Evolutionary conservation across 1,284 basidiomycete genomes (phyloP).

Genomic region (Fomitopsis schrenkii): DNA sequence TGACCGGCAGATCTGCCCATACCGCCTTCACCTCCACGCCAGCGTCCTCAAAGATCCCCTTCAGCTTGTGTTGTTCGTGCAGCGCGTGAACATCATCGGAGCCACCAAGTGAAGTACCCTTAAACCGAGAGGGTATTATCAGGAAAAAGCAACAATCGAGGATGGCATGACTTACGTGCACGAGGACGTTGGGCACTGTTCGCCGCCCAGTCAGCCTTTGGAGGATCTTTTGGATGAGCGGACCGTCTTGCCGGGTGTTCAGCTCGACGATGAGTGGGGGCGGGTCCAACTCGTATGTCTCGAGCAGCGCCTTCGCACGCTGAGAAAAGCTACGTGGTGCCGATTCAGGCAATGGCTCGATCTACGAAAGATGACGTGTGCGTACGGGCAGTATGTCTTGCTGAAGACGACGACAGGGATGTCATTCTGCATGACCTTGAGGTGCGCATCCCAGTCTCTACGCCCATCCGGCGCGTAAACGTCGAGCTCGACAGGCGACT

Average conservation of each 20-base stretch:
- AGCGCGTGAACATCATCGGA: slow-evolving; percentile 58
- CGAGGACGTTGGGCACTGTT: slow-evolving; percentile 75
- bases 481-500: slow-evolving; percentile 40
- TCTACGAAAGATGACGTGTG: neutral
- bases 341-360: neutral
- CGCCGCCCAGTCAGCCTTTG: slow-evolving; percentile 58
- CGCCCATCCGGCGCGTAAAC: slow-evolving; percentile 45
- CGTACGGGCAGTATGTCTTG: slow-evolving; percentile 76
- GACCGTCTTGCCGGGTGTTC: slow-evolving; percentile 65
- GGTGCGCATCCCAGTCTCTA: slow-evolving; percentile 46
- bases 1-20: neutral
- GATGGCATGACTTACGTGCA: slow-evolving; percentile 27
- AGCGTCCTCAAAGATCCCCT: slow-evolving; percentile 38
- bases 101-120: slow-evolving; percentile 68
- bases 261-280: slow-evolving; percentile 72
- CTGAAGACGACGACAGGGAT: slow-evolving; percentile 77
- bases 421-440: slow-evolving; percentile 40
- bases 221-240: slow-evolving; percentile 62
- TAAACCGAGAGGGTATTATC: slow-evolving; percentile 6
- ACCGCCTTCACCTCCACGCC: slow-evolving; percentile 32
- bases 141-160: neutral
- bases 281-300: slow-evolving; percentile 62
- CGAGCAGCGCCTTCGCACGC: slow-evolving; percentile 66
- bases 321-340: slow-evolving; percentile 50
- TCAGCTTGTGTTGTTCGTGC: slow-evolving; percentile 43